phyloP scores from a whole-genome alignment of 768 basidiomycete species.

The Mycena leptocephala region DNA sequence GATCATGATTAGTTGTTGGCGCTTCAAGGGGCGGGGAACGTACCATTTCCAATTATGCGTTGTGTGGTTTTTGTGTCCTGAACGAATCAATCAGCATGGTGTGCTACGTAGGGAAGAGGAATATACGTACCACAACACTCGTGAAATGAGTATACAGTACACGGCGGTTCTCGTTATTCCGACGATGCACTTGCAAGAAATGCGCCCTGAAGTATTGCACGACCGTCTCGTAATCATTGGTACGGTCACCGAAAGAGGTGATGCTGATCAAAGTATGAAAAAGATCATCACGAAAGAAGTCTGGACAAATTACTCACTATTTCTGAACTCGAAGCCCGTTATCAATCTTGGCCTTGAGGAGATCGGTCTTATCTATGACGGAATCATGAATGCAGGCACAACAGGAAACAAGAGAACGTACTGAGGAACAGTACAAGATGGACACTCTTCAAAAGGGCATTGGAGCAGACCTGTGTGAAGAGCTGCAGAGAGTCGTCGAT shows the following conservation, averaged over 20 bases:
- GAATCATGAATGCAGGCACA: conserved; percentile 16
- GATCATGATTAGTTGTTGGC: conserved; percentile 32
- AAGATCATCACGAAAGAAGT: conserved; percentile 15
- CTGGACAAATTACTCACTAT: conserved; percentile 70
- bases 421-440: conserved; percentile 74
- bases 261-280: conserved; percentile 63
- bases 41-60: conserved; percentile 87
- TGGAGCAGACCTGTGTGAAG: conserved; percentile 90
- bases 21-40: background rate
- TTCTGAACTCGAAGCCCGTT: conserved; percentile 81
- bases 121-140: conserved; percentile 76
- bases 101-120: background rate
- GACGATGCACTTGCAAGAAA: conserved; percentile 86
- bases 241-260: conserved; percentile 84
- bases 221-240: conserved; percentile 88
- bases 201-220: conserved; percentile 92
- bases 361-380: conserved; percentile 81
- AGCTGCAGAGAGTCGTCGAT: conserved; percentile 93
- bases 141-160: conserved; percentile 90
- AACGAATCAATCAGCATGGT: background rate
- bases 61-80: conserved; percentile 91
- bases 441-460: conserved; percentile 82
- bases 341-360: conserved; percentile 81
- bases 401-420: conserved; percentile 48
- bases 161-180: conserved; percentile 85